Evolutionary conservation across 176 grass and related monocot genomes (phyloP), one percentile per base, ranked within the genome.

Genomic region (Alopecurus myosuroides): DNA sequence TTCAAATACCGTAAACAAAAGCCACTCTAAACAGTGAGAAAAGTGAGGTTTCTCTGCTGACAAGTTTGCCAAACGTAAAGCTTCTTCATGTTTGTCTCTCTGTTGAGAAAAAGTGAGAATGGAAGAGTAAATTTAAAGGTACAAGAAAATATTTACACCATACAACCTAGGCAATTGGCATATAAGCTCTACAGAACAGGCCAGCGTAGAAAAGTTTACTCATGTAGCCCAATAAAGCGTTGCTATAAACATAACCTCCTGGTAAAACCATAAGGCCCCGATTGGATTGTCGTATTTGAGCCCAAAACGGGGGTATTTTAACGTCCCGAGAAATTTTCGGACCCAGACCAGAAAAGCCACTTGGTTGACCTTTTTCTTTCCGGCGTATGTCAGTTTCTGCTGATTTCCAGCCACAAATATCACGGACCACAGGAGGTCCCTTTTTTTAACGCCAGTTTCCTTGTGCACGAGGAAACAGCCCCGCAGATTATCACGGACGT

Each of bases 1-100:
- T 86, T 98, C 96, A 83, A 98, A 98, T 90, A 98, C 96, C 22
- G 96, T 98, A 88, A 98, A 98, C 19, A 98, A 81, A 87, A 98
- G 96, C 96, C 96, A 98, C 70, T 98, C 96, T 76, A 98, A 88
- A 83, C 96, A 95, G 62, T 94, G 93, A n/a, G 96, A 95, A 80
- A 98, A 98, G 85, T 98, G 96, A 76, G 96, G 93, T 67, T 95
- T 98, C 36, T 98, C 96, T 77, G 96, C 96, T 78, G 96, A 98
- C 60, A 98, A 90, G 79, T 90, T 88, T 71, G 96, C 96, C 80
- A 98, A 86, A 53, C 84, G 85, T 78, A 98, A 88, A 80, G 96
- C 93, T 89, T 98, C 96, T 90, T 95, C 91, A 75, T 72, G 55
- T 85, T 98, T 98, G 78, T 94, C 89, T 90, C 96, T 95, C 96